phyloP scores from a whole-genome alignment of 2,329 filamentous ascomycete genomes.

The Penicillium brasilianum region DNA sequence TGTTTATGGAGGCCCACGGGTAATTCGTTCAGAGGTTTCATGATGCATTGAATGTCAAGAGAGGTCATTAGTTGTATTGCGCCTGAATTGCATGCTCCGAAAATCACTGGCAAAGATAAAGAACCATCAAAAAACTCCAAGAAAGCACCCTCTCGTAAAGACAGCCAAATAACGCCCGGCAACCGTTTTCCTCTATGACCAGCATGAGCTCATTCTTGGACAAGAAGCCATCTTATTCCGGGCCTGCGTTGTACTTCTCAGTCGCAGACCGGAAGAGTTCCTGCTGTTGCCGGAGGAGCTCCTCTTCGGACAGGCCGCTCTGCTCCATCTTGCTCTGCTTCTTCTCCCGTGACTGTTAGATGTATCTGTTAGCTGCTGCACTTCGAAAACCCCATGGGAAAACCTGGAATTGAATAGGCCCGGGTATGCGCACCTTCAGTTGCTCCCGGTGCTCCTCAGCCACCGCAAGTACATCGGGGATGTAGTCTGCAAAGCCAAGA shows the following conservation, averaged over 20 bases:
- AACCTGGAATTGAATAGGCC: neutral
- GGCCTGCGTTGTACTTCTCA: constrained; percentile 67
- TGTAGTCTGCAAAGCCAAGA: constrained; percentile 90
- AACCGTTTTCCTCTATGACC: constrained; percentile 38
- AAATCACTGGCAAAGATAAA: neutral
- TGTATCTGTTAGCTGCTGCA: constrained; percentile 23
- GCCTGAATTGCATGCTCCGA: neutral
- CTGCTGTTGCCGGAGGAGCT: constrained; percentile 85
- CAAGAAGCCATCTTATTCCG: constrained; percentile 37
- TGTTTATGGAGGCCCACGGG: neutral
- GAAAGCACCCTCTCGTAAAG: constrained; percentile 14
- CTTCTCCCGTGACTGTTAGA: constrained; percentile 80
- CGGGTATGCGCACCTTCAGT: constrained; percentile 71
- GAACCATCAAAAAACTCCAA: neutral
- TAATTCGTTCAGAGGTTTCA: neutral
- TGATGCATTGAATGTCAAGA: constrained; percentile 3
- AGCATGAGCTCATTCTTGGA: constrained; percentile 33
- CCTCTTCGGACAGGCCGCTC: constrained; percentile 88
- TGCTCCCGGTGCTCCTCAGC: constrained; percentile 91
- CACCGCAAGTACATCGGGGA: constrained; percentile 82
- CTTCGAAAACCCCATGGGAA: neutral
- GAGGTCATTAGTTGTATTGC: constrained; percentile 17
- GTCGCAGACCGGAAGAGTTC: constrained; percentile 86
- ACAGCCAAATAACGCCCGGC: constrained; percentile 31
- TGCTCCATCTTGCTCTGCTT: constrained; percentile 97